These are phyloP conservation scores for Metarhizium robertsii DNA, from an alignment of 2,329 filamentous ascomycete genomes.

Conservation along the genomic window DNA sequence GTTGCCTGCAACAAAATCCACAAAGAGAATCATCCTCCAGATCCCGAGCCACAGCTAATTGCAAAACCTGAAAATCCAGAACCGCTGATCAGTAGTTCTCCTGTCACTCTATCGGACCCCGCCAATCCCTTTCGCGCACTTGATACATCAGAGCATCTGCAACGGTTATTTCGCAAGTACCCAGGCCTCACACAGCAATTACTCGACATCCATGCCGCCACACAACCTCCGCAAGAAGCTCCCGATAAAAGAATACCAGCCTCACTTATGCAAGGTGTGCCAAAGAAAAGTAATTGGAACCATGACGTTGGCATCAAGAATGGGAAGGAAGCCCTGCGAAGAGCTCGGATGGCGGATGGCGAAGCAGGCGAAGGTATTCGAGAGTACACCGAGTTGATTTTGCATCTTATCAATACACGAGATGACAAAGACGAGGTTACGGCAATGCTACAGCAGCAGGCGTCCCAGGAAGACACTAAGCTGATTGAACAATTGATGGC, in stretches of 20 bases:
- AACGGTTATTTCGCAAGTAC: constrained; percentile 42
- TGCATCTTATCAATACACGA: constrained; percentile 33
- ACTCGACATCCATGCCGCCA: constrained; percentile 38
- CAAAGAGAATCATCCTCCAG: constrained; percentile 37
- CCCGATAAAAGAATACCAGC: constrained; percentile 19
- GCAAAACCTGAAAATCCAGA: constrained; percentile 8
- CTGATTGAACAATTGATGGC: constrained; percentile 40
- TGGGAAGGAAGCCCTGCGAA: constrained; percentile 44
- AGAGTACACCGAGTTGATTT: constrained; percentile 50
- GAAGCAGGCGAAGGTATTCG: constrained; percentile 49
- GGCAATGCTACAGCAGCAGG: constrained; percentile 32
- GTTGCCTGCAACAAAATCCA: constrained; percentile 46
- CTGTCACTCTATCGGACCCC: constrained; percentile 11
- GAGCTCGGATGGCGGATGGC: constrained; percentile 38
- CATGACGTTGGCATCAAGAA: constrained; percentile 47
- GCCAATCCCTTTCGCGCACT: constrained; percentile 41
- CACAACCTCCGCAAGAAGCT: constrained; percentile 32
- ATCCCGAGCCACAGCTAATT: constrained; percentile 21
- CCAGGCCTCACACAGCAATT: constrained; percentile 39
- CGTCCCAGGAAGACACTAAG: constrained; percentile 36
- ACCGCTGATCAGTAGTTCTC: not conserved
- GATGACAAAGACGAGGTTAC: constrained; percentile 21
- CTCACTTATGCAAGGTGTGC: constrained; percentile 22
- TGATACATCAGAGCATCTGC: constrained; percentile 39
- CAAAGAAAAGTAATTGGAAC: constrained; percentile 41